These are phyloP conservation scores for Auxenochlorella pyrenoidosa DNA, from an alignment of 139 green algal species.

Conservation along the genomic window DNA sequence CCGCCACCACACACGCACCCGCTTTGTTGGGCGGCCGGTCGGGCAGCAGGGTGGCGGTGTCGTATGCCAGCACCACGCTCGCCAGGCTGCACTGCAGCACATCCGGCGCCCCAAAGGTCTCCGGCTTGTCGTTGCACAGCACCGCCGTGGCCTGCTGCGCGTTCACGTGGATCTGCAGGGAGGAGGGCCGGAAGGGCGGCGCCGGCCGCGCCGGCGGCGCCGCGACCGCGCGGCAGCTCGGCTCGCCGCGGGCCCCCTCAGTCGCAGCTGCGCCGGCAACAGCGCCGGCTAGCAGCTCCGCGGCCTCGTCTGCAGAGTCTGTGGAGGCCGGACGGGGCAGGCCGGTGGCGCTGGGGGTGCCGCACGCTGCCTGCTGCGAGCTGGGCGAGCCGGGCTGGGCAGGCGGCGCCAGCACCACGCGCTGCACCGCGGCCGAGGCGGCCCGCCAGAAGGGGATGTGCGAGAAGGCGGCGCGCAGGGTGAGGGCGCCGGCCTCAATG, in stretches of 20 bases:
- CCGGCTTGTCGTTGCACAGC: conserved; percentile 88
- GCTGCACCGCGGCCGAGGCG: conserved; percentile 32
- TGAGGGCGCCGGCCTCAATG: conserved; percentile 60
- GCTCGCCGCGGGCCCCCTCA: too few relatives aligned
- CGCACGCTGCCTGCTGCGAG: too few relatives aligned
- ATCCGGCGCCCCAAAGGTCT: conserved; percentile 86
- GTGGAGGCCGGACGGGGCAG: too few relatives aligned
- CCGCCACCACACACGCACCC: neutral
- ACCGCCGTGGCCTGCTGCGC: conserved; percentile 58
- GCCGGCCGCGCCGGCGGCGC: neutral
- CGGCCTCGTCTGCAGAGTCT: neutral
- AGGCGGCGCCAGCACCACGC: conserved; percentile 30
- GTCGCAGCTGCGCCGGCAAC: neutral
- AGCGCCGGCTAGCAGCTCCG: neutral
- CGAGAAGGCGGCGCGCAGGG: conserved; percentile 68
- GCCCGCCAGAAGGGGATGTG: conserved; percentile 76
- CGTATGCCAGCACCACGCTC: conserved; percentile 34
- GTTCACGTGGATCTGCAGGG: conserved; percentile 35
- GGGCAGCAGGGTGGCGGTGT: conserved; percentile 42
- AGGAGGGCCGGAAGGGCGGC: conserved; percentile 52
- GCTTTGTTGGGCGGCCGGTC: conserved; percentile 58
- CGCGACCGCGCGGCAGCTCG: neutral
- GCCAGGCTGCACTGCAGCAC: conserved; percentile 68
- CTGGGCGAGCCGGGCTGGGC: neutral
- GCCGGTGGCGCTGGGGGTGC: too few relatives aligned